Evolutionary conservation across 345 rosid species (phyloP), one percentile per base, ranked within the genome.

Genomic region (Pistacia atlantica): DNA sequence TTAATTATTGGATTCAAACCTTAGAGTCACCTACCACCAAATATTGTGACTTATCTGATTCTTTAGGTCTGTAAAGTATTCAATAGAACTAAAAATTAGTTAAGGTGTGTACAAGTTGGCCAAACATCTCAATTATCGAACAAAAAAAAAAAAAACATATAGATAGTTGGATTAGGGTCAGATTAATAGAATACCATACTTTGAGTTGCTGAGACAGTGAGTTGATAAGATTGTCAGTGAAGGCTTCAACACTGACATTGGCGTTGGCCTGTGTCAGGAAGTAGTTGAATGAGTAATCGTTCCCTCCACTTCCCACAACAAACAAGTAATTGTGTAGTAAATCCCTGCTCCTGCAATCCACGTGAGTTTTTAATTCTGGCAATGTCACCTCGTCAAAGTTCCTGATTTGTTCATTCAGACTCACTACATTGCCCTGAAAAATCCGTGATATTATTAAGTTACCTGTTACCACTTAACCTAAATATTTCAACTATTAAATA

Each of bases 221-320:
- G 45, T 28, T 38, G 25, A 81, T 86, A 75, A 90, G 92, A 60
- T 78, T 77, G 77, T 79, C 58, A 46, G 92, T 86, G 79, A 89
- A 90, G 79, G 28, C 73, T 51, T 79, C 56, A 67, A 87, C 88
- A 63, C 51, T 74, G 59, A 46, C 66, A 69, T 48, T 81, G 33
- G 60, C 6, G 18, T 75, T 25, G 25, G 85, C 33, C 46, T 18
- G 45, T 13, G 56, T 58, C 8, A 78, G 79, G 76, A 88, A 90
- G 84, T 84, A 90, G 81, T 90, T 88, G 83, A 88, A 81, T 4
- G 90, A 76, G 83, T 87, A 88, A 80, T 90, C 95, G 67, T 90
- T 90, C 56, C 95, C 91, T 33, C 95, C 95, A 0, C 77, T 75
- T 33, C 92, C 92, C 61, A 90, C 81, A 1, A 87, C 74, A 60